A percentile compares a stretch with the other conserved stretches of the same genome.
These are phyloP conservation scores for Prunus salicina DNA, from an alignment of 306 rosid genomes.

Conservation along the genomic window DNA sequence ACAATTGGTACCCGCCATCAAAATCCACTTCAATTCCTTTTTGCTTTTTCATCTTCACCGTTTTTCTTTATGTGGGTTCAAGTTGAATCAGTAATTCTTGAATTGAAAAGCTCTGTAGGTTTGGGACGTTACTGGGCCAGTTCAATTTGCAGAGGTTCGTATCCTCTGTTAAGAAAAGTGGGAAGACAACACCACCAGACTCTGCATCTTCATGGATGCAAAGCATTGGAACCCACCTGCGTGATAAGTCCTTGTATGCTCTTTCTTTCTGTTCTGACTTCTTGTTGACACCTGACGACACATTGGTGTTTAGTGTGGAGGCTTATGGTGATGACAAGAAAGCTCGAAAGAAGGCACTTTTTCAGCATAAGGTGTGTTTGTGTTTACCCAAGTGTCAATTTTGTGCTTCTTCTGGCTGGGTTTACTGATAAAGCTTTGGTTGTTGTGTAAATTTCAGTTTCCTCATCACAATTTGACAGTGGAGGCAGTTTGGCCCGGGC, in stretches of 20 bases:
- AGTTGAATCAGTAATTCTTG: slow-evolving; percentile 17
- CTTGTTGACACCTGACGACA: slow-evolving; percentile 57
- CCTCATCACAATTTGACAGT: slow-evolving; percentile 64
- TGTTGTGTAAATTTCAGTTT: slow-evolving; percentile 49
- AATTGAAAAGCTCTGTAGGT: slow-evolving; percentile 59
- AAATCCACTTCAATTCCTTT: background rate
- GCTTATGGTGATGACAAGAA: slow-evolving; percentile 37
- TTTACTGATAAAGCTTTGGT: background rate
- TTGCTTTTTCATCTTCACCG: background rate
- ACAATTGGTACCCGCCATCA: slow-evolving; percentile 42
- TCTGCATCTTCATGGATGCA: slow-evolving; percentile 50
- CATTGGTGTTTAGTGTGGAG: slow-evolving; percentile 62
- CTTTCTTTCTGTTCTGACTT: slow-evolving; percentile 68
- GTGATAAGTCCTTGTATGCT: slow-evolving; percentile 66
- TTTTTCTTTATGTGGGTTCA: background rate
- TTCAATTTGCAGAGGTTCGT: slow-evolving; percentile 79
- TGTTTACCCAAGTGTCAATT: background rate
- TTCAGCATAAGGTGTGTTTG: slow-evolving; percentile 56
- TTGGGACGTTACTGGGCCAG: slow-evolving; percentile 63
- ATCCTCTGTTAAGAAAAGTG: slow-evolving; percentile 45
- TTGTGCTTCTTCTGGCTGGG: background rate
- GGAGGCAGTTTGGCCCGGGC: slow-evolving; percentile 86
- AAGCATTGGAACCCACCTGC: slow-evolving; percentile 45
- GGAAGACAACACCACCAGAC: slow-evolving; percentile 24
- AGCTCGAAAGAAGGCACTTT: slow-evolving; percentile 61